A percentile compares a stretch with the other conserved stretches of the same genome.
Conservation (phyloP, 2,329 filamentous ascomycete species). For the Aspergillus awamori region DNA sequence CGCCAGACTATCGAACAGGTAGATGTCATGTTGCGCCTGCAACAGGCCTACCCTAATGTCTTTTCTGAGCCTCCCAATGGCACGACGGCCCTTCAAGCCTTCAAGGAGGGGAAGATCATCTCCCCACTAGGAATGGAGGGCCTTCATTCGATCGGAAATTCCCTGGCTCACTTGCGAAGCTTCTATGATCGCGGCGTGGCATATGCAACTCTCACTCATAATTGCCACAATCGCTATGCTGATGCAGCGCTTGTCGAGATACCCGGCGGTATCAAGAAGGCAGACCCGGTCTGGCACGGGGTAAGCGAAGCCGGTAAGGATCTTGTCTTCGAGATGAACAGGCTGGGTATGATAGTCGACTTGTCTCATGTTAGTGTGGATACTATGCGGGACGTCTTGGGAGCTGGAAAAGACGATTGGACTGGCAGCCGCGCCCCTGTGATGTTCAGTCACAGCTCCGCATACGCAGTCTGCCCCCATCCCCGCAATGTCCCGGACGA, state of each 20-base stretch:
- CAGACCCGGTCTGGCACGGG: slow-evolving; percentile 56
- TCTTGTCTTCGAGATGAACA: slow-evolving; percentile 87
- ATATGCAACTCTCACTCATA: slow-evolving; percentile 88
- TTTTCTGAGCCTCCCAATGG: slow-evolving; percentile 63
- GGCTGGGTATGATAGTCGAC: slow-evolving; percentile 92
- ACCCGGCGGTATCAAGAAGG: slow-evolving; percentile 42
- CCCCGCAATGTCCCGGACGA: slow-evolving; percentile 89
- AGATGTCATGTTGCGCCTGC: slow-evolving; percentile 40
- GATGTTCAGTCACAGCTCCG: slow-evolving; percentile 88
- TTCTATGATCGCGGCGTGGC: slow-evolving; percentile 79
- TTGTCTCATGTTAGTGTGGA: slow-evolving; percentile 76
- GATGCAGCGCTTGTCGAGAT: slow-evolving; percentile 70
- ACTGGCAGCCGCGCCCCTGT: slow-evolving; percentile 75
- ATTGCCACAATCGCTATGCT: slow-evolving; percentile 88
- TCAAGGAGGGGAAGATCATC: slow-evolving; percentile 66
- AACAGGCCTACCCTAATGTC: slow-evolving; percentile 38
- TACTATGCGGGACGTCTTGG: slow-evolving; percentile 83
- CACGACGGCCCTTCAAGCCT: slow-evolving; percentile 63
- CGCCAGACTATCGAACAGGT: slow-evolving; percentile 41
- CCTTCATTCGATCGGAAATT: slow-evolving; percentile 91
- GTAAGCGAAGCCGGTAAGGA: slow-evolving; percentile 70
- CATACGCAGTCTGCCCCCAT: slow-evolving; percentile 78
- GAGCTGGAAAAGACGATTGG: slow-evolving; percentile 63
- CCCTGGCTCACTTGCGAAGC: slow-evolving; percentile 64
- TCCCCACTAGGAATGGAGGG: slow-evolving; percentile 83